A percentile compares a stretch with the other conserved stretches of the same genome.
Evolutionary conservation across 306 rosid genomes (phyloP).

Genomic region (Ormosia semicastrata): DNA sequence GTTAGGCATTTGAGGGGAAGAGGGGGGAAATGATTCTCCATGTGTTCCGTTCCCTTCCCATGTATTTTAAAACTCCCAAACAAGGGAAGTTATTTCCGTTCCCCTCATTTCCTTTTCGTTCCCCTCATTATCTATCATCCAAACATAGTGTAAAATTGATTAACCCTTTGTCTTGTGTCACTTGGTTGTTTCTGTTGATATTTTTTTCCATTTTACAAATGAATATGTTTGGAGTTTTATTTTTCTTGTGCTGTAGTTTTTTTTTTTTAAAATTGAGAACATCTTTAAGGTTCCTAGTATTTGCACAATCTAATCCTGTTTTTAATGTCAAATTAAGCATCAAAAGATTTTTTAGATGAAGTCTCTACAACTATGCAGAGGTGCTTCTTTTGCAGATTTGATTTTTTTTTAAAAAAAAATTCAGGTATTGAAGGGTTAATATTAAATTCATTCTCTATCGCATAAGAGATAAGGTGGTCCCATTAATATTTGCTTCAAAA

Average conservation of each 20-base stretch:
- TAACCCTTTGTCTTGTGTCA: not conserved
- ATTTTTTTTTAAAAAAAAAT: not conserved
- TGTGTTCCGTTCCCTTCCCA: no score
- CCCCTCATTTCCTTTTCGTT: no score
- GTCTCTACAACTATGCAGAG: not conserved
- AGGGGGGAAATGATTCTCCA: no score
- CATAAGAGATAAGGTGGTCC: not conserved
- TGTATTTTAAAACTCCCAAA: no score
- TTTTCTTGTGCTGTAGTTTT: not conserved
- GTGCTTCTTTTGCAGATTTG: not conserved
- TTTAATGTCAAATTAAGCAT: conserved; percentile 6
- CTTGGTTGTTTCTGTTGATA: conserved; percentile 5
- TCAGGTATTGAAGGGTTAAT: not conserved
- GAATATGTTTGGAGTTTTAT: conserved; percentile 2
- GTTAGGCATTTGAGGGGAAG: no score
- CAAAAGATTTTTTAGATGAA: not conserved
- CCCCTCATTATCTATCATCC: no score
- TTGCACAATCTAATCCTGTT: not conserved
- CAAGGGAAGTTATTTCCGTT: no score
- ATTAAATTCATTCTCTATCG: not conserved
- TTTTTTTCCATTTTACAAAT: not conserved
- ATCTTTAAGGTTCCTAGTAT: not conserved
- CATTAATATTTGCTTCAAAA: not conserved
- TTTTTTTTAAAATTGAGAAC: not conserved
- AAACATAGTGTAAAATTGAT: no score